A percentile compares a stretch with the other conserved stretches of the same genome.
phyloP scores from a whole-genome alignment of 768 basidiomycete genomes.

The Dacryopinax spathularia region DNA sequence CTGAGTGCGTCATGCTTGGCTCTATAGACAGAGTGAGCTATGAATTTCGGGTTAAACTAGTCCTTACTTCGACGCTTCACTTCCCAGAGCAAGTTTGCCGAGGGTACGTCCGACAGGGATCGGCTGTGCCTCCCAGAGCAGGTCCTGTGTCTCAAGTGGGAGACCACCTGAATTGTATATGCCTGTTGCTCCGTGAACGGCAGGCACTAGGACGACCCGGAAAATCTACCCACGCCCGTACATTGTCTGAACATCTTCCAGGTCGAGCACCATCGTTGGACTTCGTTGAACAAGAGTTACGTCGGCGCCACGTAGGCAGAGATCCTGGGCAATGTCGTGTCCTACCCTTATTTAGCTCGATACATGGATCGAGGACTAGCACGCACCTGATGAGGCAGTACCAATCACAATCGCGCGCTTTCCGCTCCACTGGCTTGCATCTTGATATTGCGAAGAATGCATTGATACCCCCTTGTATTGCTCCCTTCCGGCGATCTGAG shows the following conservation, averaged over 20 bases:
- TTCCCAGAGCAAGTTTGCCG: background rate
- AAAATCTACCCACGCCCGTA: background rate
- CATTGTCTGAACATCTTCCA: background rate
- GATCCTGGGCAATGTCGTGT: slow-evolving; percentile 39
- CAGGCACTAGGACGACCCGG: background rate
- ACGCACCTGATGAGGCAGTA: slow-evolving; percentile 42
- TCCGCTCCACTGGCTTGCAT: slow-evolving; percentile 40
- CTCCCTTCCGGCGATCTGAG: slow-evolving; percentile 33
- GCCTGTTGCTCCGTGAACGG: slow-evolving; percentile 4
- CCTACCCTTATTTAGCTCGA: slow-evolving; percentile 17
- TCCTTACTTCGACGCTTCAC: background rate
- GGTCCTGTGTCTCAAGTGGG: slow-evolving; percentile 37
- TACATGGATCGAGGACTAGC: background rate
- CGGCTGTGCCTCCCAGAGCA: slow-evolving; percentile 36
- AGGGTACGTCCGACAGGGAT: slow-evolving; percentile 13
- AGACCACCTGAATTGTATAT: slow-evolving; percentile 36
- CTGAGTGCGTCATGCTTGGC: background rate
- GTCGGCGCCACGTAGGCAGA: slow-evolving; percentile 33
- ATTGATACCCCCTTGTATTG: slow-evolving; percentile 47
- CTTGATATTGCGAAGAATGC: slow-evolving; percentile 44
- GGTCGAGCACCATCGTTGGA: slow-evolving; percentile 24
- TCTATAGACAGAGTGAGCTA: background rate
- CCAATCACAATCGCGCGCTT: slow-evolving; percentile 63
- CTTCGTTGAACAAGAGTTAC: slow-evolving; percentile 35
- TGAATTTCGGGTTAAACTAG: background rate